Evolutionary conservation across 2,329 filamentous ascomycete genomes (phyloP), one percentile per base, ranked within the genome.

Genomic region (Paecilomyces dactylethromorphus): DNA sequence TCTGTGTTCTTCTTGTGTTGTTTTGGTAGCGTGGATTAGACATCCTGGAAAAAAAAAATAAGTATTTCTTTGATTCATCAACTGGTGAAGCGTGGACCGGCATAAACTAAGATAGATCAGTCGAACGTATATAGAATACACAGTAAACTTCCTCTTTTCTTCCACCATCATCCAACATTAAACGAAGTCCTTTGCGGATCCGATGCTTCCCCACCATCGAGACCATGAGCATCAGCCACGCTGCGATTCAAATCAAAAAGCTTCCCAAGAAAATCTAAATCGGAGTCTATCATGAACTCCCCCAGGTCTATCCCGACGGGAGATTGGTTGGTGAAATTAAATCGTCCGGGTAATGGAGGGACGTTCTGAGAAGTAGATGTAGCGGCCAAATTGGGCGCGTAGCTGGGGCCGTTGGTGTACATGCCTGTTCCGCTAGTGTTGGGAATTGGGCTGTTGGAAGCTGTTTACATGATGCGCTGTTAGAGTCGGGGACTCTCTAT

Each of bases 241-340:
- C 15, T 58, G 3, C 53, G 56, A 45, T 35, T 54, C 15, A 58
- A 15, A 54, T 58, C 56, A 22, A 54, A 58, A 12, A 58, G 39
- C 52, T 32, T 54, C 13, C 56, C 56, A 2, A 58, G 56, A 29
- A 49, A 54, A 32, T 58, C 56, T 2, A 58, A 32, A 24, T 58
- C 56, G 15, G 50, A 54, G 15, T 58, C 56, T n/a, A 58, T 58
- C 56, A 58, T 58, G 22, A 58, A 58, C 21, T 58, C 56, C n/a
- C 56, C 56, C 22, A 58, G 56, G 10, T 58, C 56, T n/a, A 58
- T 26, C 21, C 56, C 49, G 3, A 54, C 56, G 15, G 56, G 52
- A 1, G 56, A 58, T 29, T 58, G 51, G 56, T 52, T 51, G 32
- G 31, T 24, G 35, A 58, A 58, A 8, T 35, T 49, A 22, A 15